Evolutionary conservation across 352 stramenopile species (phyloP).

Genomic region (Phytopythium vexans): DNA sequence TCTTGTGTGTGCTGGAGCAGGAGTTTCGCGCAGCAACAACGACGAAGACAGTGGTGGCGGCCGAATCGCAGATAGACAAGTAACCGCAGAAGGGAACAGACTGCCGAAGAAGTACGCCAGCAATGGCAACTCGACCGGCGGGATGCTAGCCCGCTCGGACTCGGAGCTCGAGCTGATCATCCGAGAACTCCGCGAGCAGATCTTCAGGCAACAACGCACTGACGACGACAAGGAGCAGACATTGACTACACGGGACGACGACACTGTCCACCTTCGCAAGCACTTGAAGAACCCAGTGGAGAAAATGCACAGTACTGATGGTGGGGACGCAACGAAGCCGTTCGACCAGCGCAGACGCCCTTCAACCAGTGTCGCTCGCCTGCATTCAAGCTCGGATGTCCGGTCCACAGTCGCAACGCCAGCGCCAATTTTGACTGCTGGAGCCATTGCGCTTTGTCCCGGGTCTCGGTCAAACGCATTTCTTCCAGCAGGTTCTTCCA

Average conservation of each 20-base stretch:
- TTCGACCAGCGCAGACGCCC: background rate
- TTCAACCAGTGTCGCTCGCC: background rate
- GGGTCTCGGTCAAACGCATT: too few relatives aligned
- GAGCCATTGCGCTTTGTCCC: too few relatives aligned
- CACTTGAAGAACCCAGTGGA: slow-evolving; percentile 70
- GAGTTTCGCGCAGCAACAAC: too few relatives aligned
- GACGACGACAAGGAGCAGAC: background rate
- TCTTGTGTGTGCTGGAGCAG: too few relatives aligned
- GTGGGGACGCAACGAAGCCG: background rate
- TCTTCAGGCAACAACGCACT: slow-evolving; percentile 34
- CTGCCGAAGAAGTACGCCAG: background rate
- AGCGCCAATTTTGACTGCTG: too few relatives aligned
- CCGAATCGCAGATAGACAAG: too few relatives aligned
- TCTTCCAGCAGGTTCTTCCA: too few relatives aligned
- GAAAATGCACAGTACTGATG: slow-evolving; percentile 24
- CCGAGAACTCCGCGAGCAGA: slow-evolving; percentile 49
- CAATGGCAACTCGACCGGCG: background rate
- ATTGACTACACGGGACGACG: slow-evolving; percentile 1
- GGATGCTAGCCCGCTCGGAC: slow-evolving; percentile 31
- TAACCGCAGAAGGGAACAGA: background rate
- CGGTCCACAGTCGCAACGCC: too few relatives aligned
- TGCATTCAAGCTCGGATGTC: too few relatives aligned
- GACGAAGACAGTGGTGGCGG: too few relatives aligned
- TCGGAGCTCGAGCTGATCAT: slow-evolving; percentile 72
- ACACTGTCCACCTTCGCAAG: slow-evolving; percentile 18